Evolutionary conservation across 306 rosid genomes (phyloP), one percentile per base, ranked within the genome.

Genomic region (Trifolium subterraneum): DNA sequence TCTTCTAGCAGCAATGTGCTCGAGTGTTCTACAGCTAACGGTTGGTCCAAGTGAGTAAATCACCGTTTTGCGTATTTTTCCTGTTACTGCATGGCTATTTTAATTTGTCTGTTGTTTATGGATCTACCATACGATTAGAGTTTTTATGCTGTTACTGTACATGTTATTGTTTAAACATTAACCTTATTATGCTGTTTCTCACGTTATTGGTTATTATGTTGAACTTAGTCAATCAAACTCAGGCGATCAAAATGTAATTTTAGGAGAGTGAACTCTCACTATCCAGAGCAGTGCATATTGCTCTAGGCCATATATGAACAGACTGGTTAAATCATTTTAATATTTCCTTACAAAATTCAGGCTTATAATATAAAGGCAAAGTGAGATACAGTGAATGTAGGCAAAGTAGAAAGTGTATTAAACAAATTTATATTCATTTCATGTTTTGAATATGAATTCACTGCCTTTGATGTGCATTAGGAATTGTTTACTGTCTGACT

Each of bases 1-100:
- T 81, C 89, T 80, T 76, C 79, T 65, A 58, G 73, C 72, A 86
- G 79, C 82, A 83, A 84, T 75, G 88, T 86, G 48, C 88, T 80
- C 68, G 93, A 87, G 84, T 75, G 75, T 52, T 84, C 94, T 79
- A 84, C 83, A 2, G 80, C 84, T 59, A 90, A 78, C 67, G 29
- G 85, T 84, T 92, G 92, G 99, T 78, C 97, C 68, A 90, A 87
- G 99, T 94, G 89, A 86, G 99, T 87, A 41, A 69, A 50, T 69
- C 71, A 25, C 56, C 47, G 71, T 45, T 38, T 79, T 69, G 38
- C 68, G 33, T 69, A 48, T 45, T 54, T 72, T 45, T 71, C 18
- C 38, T 44, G 20, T 14, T 77, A 33, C 51, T 50, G 23, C 76
- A 33, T 35, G 47, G 51, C 36, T 51, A 27, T 25, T 66, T 20